These are phyloP conservation scores for Boletellus ananiceps DNA, from an alignment of 768 basidiomycete genomes.

Conservation along the genomic window DNA sequence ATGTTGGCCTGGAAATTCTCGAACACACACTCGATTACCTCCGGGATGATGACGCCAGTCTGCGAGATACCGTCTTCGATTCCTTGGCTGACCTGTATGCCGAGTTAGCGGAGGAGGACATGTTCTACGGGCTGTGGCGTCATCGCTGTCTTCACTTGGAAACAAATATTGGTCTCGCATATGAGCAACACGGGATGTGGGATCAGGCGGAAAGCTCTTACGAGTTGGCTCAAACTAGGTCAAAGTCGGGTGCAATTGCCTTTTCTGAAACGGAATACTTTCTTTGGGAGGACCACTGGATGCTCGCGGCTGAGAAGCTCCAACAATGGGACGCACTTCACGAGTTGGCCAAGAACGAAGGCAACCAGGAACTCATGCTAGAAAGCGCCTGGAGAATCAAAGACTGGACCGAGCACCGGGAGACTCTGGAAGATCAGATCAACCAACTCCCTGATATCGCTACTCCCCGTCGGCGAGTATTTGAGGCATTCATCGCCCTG, in stretches of 20 bases:
- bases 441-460: constrained; percentile 76
- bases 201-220: constrained; percentile 84
- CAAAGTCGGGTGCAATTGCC: constrained; percentile 73
- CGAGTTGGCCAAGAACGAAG: constrained; percentile 85
- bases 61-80: constrained; percentile 82
- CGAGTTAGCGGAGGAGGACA: constrained; percentile 92
- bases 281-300: constrained; percentile 99
- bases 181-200: constrained; percentile 98
- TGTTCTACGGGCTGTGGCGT: constrained; percentile 96
- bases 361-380: constrained; percentile 86
- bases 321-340: constrained; percentile 96
- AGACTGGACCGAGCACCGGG: constrained; percentile 84
- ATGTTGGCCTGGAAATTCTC: constrained; percentile 82
- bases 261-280: constrained; percentile 96
- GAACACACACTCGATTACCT: constrained; percentile 72
- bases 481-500: constrained; percentile 90
- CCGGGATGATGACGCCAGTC: constrained; percentile 72
- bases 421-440: constrained; percentile 77
- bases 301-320: constrained; percentile 89
- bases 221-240: constrained; percentile 84
- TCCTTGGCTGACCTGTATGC: constrained; percentile 94
- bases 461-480: constrained; percentile 95
- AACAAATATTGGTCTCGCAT: constrained; percentile 82
- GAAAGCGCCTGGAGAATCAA: constrained; percentile 94
- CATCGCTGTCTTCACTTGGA: constrained; percentile 84